Conservation (phyloP, 495 filamentous ascomycete genomes). For the Trichocladium antarcticum region DNA sequence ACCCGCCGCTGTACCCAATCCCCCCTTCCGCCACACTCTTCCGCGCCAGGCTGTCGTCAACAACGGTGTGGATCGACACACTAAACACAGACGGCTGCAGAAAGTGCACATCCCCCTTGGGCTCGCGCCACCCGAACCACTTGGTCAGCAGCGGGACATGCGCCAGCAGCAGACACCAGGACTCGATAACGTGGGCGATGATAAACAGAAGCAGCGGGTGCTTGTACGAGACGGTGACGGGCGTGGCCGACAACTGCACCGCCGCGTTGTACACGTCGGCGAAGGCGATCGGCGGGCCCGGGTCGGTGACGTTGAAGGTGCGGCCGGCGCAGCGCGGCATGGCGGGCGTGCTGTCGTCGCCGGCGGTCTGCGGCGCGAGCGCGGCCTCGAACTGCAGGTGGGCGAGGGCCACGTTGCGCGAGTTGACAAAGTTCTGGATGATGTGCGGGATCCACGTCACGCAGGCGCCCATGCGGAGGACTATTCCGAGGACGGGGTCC, state of each 20-base stretch:
- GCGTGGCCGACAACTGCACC: constrained; percentile 16
- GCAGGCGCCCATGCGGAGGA: constrained; percentile 14
- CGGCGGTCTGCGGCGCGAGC: constrained; percentile 20
- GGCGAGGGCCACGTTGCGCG: constrained; percentile 46
- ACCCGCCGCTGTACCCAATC: constrained; percentile 37
- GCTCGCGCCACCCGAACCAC: constrained; percentile 29
- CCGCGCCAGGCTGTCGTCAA: constrained; percentile 39
- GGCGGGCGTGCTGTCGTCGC: too few species aligned
- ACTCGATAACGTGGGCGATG: constrained; percentile 40
- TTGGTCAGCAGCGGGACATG: constrained; percentile 24
- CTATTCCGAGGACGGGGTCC: constrained; percentile 32
- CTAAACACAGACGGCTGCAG: constrained; percentile 43
- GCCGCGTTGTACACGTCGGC: constrained; percentile 25
- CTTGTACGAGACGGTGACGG: constrained; percentile 24
- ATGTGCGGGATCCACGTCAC: constrained; percentile 39
- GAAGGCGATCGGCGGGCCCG: constrained; percentile 25
- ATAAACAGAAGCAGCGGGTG: constrained; percentile 37
- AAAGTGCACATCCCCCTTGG: constrained; percentile 27
- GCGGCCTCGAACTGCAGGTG: constrained; percentile 48
- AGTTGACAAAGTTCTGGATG: constrained; percentile 46
- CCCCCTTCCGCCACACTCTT: constrained; percentile 40
- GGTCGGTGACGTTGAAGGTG: constrained; percentile 34
- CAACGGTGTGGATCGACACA: constrained; percentile 33
- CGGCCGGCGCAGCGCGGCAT: constrained; percentile 32
- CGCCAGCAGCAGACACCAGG: constrained; percentile 22